Percentiles rank a stretch among this genome's conserved stretches.
Conservation (phyloP, 129 eudicot genomes). For the Oenanthe sinensis region DNA sequence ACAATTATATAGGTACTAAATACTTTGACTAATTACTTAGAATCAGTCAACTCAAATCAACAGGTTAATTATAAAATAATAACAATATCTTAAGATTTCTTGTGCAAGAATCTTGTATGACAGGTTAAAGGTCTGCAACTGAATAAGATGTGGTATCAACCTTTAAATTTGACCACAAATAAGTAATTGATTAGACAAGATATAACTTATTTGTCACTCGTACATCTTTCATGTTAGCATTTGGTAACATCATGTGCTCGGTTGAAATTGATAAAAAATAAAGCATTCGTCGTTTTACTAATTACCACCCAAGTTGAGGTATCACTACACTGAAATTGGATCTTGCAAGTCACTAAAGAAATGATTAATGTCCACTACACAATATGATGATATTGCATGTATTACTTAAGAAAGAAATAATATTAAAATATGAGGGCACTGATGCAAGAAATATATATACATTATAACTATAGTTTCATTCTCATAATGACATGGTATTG, state of each 20-base stretch:
- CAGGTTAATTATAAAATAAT: not conserved
- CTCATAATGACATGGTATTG: not conserved
- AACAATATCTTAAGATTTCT: not conserved
- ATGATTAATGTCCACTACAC: not conserved
- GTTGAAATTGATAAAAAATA: not conserved
- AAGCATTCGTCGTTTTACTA: not conserved
- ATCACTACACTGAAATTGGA: not conserved
- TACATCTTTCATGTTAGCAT: not conserved
- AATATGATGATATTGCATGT: not conserved
- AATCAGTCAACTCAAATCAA: not conserved
- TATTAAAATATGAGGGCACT: not conserved
- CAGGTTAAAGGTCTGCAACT: not conserved
- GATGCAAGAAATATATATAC: not conserved
- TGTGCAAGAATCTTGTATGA: not conserved
- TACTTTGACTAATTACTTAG: not conserved
- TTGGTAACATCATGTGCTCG: not conserved
- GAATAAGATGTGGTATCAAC: not conserved
- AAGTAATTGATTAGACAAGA: not conserved
- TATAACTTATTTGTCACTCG: not conserved
- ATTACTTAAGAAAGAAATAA: not conserved
- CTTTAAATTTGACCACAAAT: not conserved
- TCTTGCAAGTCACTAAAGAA: not conserved
- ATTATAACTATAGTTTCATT: not conserved
- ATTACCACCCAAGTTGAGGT: not conserved
- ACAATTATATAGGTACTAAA: constrained; percentile 1